Conservation (phyloP, 768 basidiomycete genomes). For the Tremella yokohamensis region DNA sequence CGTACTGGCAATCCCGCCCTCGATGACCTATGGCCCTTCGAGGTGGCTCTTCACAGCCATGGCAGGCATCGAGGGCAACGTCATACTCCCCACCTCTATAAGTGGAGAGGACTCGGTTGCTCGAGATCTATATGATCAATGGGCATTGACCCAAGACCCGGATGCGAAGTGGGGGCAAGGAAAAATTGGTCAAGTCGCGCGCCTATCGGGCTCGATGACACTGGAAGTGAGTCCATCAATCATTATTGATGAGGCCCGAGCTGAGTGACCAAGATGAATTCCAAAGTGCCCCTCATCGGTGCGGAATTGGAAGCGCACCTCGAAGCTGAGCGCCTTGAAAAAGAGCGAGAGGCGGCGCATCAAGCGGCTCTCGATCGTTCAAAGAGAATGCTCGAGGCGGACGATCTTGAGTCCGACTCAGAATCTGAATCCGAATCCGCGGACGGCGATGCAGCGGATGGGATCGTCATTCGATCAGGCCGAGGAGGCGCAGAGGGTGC, state of each 20-base stretch:
- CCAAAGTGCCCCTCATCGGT: constrained; percentile 84
- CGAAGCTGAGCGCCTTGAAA: constrained; percentile 67
- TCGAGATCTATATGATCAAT: constrained; percentile 72
- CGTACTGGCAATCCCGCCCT: constrained; percentile 87
- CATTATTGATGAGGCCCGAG: background rate
- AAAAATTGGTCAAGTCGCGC: constrained; percentile 78
- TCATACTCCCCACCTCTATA: constrained; percentile 76
- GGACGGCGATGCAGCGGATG: constrained; percentile 60
- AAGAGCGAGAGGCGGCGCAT: constrained; percentile 80
- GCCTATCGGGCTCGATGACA: constrained; percentile 63
- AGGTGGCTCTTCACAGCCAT: constrained; percentile 81
- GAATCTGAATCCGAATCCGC: constrained; percentile 65
- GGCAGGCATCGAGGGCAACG: constrained; percentile 74
- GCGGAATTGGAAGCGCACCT: constrained; percentile 77
- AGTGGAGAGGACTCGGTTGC: constrained; percentile 77
- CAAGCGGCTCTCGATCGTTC: constrained; percentile 77
- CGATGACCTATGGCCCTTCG: constrained; percentile 87
- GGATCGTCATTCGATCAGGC: constrained; percentile 16
- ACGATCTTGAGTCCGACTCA: constrained; percentile 59
- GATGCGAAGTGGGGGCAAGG: constrained; percentile 86
- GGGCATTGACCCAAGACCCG: constrained; percentile 76
- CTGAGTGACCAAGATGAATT: constrained; percentile 62
- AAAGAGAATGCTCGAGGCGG: constrained; percentile 87
- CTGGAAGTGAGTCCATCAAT: constrained; percentile 59
- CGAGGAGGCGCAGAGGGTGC: constrained; percentile 12